Evolutionary conservation across 345 rosid genomes (phyloP), one percentile per base, ranked within the genome.

Genomic region (Triadica sebifera): DNA sequence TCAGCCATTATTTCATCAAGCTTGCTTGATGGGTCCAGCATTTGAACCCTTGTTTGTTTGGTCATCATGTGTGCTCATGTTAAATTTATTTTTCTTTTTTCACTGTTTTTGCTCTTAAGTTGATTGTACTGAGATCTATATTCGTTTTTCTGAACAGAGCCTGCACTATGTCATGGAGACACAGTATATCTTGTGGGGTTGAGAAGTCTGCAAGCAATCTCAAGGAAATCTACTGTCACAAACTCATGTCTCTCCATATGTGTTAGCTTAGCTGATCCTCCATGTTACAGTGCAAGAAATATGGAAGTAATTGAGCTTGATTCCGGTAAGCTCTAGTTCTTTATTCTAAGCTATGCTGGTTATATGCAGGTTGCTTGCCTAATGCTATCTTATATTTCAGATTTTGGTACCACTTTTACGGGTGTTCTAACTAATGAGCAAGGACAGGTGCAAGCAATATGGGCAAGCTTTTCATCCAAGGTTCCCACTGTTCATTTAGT

Each of bases 381-480:
- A 16, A 65, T 38, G 8, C 58, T 29, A 29, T 74, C 55, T 61
- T 63, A 46, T 73, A 56, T 81, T 77, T 73, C 90, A 92, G 97
- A 92, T 85, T 92, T 92, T 88, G 98, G 98, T 69, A 87, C 91
- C 86, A 68, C 94, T 46, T 90, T 94, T 80, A 89, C 97, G 20
- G 98, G 98, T 51, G 96, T 90, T 70, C 84, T 94, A 70, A 83
- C 94, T 74, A 89, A 90, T 88, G 93, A 90, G 87, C 90, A 37
- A 19, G 98, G 97, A 82, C 84, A 88, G 81, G 92, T 94, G 69
- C 91, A 87, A 78, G 98, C 98, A 74, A 79, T 94, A 38, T 94
- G 98, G 98, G 97, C 87, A 84, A 86, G 97, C 87, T 94, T 94
- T 86, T 88, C 96, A 7, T 87, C 90, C 75, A 92, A 90, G 97